Evolutionary conservation across 2,329 filamentous ascomycete genomes (phyloP), one percentile per base, ranked within the genome.

Genomic region (Fusarium pseudonygamai): DNA sequence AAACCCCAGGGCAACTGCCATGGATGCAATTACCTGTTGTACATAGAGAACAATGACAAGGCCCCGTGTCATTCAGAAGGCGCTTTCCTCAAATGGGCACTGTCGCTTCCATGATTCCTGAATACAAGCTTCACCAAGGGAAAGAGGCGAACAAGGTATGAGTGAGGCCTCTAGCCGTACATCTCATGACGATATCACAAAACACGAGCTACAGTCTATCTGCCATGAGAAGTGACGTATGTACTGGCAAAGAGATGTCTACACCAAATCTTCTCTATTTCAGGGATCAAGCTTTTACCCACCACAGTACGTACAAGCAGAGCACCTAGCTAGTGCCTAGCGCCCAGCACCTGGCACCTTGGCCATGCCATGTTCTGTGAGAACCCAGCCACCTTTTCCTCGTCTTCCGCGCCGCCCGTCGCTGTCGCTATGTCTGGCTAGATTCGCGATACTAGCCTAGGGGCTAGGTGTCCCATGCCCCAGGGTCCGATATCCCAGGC

Each of bases 361-460:
- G 36, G 40, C 24, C 24, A 49, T 59, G 32, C 24, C 57, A 57
- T 53, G 28, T 64, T 52, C 66, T 49, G 52, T 46, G 49, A 49
- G 53, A 62, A 56, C 52, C 50, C 58, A 53, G 63, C 40, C n/a
- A 45, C 32, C 36, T n/a, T 45, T 24, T 20, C 39, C 42, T 43
- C 24, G 22, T 37, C 57, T 59, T 59, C 53, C 63, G 59, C 56
- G 60, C 52, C 57, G 71, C 60, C 42, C 58, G 43, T 42, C 60
- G 58, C 61, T 50, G 28, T 64, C 37, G 42, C 49, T 61, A 70
- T 61, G 56, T 67, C 37, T 65, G 69, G 69, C 69, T 70, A 69
- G 64, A 66, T 71, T 63, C 59, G 59, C 60, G 60, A 62, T 71
- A 58, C 53, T 55, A 60, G 68, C 62, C 45, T 56, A 34, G 55